Base-by-base conservation (phyloP, 164 flowering plant genomes). In the Chimonanthus praecox region DNA sequence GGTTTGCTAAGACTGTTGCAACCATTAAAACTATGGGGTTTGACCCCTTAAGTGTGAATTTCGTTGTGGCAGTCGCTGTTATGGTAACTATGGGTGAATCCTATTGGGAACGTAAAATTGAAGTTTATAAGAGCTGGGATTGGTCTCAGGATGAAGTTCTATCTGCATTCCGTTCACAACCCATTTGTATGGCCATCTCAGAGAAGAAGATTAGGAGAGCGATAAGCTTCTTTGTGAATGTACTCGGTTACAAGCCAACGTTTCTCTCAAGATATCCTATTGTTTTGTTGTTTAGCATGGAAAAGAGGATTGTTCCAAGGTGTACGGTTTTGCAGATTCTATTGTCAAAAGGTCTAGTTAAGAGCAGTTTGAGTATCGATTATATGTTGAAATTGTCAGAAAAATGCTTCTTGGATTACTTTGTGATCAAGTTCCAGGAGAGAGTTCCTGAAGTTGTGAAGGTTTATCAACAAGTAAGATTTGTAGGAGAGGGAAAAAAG, bases 111-210 rank as follows among this genome's bases (percentile, higher is more conserved):
- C 16, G 45, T 6, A 70, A 70, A 50, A n/a, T 70, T 63, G 63
- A 70, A 20, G 72, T 70, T 70, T 70, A 50, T 44, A 70, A 6
- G 72, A 70, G 63, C 47, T 18, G 51, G 13, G 63, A 63, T 9
- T 58, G 46, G 72, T 70, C 72, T 44, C 63, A 70, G 50, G 72
- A 54, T 58, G 20, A 70, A 46, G 43, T 70, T 43, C 15, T 51
- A 6, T 51, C 63, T 2, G 72, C 72, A 20, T 70, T 70, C 47
- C 33, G 33, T 7, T 4, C 8, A 6, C 72, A 70, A 58, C 72
- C 72, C 46, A 2, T 7, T 45, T 50, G 43, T 70, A 50, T 70
- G 45, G 1, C 2, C n/a, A 1, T 13, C 7, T 70, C 72, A 3
- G 72, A 51, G 47, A n/a, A 70, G 46, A 70, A 54, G 48, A 70